Evolutionary conservation across 306 rosid species (phyloP).

Genomic region (Rubus idaeus): DNA sequence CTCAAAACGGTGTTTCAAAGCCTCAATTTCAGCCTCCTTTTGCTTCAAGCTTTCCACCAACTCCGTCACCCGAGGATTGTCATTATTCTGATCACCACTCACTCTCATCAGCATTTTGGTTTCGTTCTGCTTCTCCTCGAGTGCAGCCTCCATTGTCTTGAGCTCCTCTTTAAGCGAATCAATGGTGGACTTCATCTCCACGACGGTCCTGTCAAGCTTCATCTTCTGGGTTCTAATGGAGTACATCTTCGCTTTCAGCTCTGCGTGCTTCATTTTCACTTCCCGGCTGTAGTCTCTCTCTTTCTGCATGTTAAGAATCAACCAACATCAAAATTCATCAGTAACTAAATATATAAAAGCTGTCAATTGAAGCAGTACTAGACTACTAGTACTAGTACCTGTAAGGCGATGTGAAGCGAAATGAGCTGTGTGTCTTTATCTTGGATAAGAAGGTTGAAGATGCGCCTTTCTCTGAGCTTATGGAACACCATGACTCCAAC

Average conservation of each 20-base stretch:
- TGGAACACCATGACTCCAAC: conserved; percentile 80
- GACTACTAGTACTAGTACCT: conserved; percentile 34
- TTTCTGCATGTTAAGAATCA: conserved; percentile 37
- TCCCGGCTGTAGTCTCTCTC: conserved; percentile 54
- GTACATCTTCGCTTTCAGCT: conserved; percentile 55
- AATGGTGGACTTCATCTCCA: conserved; percentile 65
- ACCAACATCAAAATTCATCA: background rate
- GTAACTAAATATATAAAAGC: background rate
- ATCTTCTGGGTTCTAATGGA: conserved; percentile 59
- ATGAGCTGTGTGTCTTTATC: conserved; percentile 57
- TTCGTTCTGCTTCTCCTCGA: conserved; percentile 68
- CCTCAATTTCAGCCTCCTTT: conserved; percentile 66
- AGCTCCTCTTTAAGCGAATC: conserved; percentile 75
- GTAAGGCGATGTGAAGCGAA: conserved; percentile 66
- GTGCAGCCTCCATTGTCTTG: conserved; percentile 51
- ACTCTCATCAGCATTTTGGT: conserved; percentile 38
- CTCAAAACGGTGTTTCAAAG: conserved; percentile 49
- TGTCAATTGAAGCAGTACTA: background rate
- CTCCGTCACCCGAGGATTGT: conserved; percentile 31
- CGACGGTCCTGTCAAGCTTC: conserved; percentile 66
- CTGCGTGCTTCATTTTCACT: conserved; percentile 63
- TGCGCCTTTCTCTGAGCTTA: conserved; percentile 77
- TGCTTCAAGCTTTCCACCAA: conserved; percentile 47
- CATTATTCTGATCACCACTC: conserved; percentile 22
- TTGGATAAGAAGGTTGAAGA: conserved; percentile 62